These are phyloP conservation scores for Macrotyloma uniflorum DNA, from an alignment of 306 rosid genomes.

Conservation along the genomic window DNA sequence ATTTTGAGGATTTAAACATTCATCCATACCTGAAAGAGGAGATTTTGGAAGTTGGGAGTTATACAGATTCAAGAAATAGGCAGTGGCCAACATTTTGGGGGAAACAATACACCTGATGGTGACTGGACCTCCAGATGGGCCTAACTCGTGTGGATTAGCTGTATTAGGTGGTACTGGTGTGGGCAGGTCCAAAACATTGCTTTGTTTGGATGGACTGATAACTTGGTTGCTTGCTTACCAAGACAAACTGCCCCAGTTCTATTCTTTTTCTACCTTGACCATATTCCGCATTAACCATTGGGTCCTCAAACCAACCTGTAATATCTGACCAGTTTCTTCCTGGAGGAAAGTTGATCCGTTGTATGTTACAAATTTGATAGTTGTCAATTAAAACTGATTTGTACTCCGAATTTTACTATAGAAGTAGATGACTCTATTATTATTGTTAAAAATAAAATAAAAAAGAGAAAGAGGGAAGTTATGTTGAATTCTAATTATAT, in stretches of 20 bases:
- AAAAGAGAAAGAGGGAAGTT: too few relatives aligned
- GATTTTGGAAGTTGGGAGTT: constrained; percentile 39
- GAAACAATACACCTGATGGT: neutral
- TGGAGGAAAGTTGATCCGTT: constrained; percentile 29
- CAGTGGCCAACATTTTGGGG: constrained; percentile 23
- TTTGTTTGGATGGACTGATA: too few relatives aligned
- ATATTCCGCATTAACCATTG: too few relatives aligned
- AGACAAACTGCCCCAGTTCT: too few relatives aligned
- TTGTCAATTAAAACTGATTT: constrained; percentile 41
- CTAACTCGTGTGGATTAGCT: too few relatives aligned
- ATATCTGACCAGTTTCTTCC: constrained; percentile 21
- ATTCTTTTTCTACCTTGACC: too few relatives aligned
- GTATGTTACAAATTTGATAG: constrained; percentile 39
- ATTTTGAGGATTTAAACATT: constrained; percentile 48
- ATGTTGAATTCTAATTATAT: too few relatives aligned
- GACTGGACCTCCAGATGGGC: too few relatives aligned
- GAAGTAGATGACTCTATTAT: constrained; percentile 23
- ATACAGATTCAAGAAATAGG: constrained; percentile 18
- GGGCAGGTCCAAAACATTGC: too few relatives aligned
- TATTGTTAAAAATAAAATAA: too few relatives aligned
- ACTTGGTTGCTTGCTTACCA: too few relatives aligned
- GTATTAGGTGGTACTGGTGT: too few relatives aligned
- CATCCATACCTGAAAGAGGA: constrained; percentile 32
- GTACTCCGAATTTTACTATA: constrained; percentile 32
- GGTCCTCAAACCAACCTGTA: neutral